A percentile compares a stretch with the other conserved stretches of the same genome.
These are phyloP conservation scores for Xylaria sp. DNA, from an alignment of 2,329 filamentous ascomycete genomes.

Conservation along the genomic window DNA sequence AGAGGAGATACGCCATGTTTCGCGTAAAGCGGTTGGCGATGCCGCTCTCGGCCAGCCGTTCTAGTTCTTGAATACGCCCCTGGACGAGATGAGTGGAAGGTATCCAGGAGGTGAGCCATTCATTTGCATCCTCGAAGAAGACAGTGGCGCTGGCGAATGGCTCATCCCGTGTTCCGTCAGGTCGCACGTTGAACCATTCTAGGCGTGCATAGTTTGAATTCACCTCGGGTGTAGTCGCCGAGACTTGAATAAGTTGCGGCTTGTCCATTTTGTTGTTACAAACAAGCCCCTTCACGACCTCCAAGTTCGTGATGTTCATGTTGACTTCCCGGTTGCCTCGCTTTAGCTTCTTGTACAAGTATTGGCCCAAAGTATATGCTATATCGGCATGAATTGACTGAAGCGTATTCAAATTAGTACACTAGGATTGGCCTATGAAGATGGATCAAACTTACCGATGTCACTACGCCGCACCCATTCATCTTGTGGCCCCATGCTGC, in stretches of 20 bases:
- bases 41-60: slow-evolving; percentile 64
- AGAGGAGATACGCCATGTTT: slow-evolving; percentile 71
- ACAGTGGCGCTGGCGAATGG: slow-evolving; percentile 63
- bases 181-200: slow-evolving; percentile 51
- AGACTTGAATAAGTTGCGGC: slow-evolving; percentile 51
- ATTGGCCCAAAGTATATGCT: slow-evolving; percentile 70
- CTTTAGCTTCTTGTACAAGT: slow-evolving; percentile 64
- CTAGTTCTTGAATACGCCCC: slow-evolving; percentile 57
- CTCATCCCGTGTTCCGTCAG: slow-evolving; percentile 49
- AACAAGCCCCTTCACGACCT: slow-evolving; percentile 52
- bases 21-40: slow-evolving; percentile 69
- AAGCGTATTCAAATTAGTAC: background rate
- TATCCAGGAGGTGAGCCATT: slow-evolving; percentile 66
- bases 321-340: slow-evolving; percentile 54
- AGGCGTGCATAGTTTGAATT: slow-evolving; percentile 54
- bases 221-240: slow-evolving; percentile 55
- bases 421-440: background rate
- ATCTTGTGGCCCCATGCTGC: slow-evolving; percentile 57
- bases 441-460: slow-evolving; percentile 53
- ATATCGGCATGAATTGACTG: slow-evolving; percentile 70
- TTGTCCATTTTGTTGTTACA: slow-evolving; percentile 46
- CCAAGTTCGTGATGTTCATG: slow-evolving; percentile 54
- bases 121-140: slow-evolving; percentile 61
- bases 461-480: slow-evolving; percentile 56
- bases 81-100: slow-evolving; percentile 68